Evolutionary conservation across 495 filamentous ascomycete genomes (phyloP).

Genomic region (Clohesyomyces aquaticus): DNA sequence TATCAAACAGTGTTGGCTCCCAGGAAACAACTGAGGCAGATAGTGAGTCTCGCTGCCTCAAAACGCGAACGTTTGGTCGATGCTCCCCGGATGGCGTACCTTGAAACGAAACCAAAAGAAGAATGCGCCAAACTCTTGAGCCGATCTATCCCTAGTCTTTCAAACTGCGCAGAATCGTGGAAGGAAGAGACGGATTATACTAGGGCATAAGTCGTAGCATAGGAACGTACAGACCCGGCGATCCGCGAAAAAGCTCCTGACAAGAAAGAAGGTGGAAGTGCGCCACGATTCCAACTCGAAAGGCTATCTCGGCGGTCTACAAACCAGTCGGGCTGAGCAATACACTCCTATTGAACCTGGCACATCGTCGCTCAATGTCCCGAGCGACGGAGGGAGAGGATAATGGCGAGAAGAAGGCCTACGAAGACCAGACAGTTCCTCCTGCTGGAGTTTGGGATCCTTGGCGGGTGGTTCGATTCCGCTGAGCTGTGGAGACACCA

Average conservation of each 20-base stretch:
- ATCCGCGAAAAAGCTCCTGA: conserved; percentile 25
- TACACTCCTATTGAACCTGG: conserved; percentile 32
- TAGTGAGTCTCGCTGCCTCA: conserved; percentile 24
- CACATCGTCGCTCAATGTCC: conserved; percentile 40
- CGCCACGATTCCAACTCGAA: conserved; percentile 36
- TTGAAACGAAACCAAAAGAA: conserved; percentile 33
- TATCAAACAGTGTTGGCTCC: conserved; percentile 34
- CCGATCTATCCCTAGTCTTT: conserved; percentile 45
- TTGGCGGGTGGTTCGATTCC: conserved; percentile 39
- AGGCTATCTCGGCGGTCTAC: conserved; percentile 27
- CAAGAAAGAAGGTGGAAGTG: conserved; percentile 41
- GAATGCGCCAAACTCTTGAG: conserved; percentile 38
- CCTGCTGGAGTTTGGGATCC: conserved; percentile 9
- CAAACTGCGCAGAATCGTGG: conserved; percentile 38
- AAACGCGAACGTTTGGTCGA: not conserved
- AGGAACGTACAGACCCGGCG: conserved; percentile 13
- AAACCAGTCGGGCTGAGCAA: conserved; percentile 25
- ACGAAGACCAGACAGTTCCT: conserved; percentile 23
- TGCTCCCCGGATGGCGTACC: conserved; percentile 21
- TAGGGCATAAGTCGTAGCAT: conserved; percentile 36
- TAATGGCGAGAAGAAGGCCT: conserved; percentile 14
- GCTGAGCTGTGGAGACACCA: conserved; percentile 26
- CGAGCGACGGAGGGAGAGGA: conserved; percentile 36
- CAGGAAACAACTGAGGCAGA: conserved; percentile 30
- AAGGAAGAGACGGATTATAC: conserved; percentile 40